Conservation (phyloP, 2,329 filamentous ascomycete genomes). For the Aspergillus tamarii region DNA sequence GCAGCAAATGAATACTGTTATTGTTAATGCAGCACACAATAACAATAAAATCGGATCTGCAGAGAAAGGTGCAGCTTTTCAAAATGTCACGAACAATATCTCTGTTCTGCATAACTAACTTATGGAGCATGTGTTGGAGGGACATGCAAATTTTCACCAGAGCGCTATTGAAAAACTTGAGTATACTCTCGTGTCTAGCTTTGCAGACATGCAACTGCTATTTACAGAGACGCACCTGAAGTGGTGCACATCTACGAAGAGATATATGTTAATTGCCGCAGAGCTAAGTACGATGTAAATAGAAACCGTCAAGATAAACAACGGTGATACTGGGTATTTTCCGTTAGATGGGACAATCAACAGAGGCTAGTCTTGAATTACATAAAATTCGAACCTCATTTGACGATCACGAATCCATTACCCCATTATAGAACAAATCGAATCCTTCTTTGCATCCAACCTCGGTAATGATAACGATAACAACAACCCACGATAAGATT, state of each 20-base stretch:
- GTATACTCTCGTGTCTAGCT: neutral
- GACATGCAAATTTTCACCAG: neutral
- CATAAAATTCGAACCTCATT: neutral
- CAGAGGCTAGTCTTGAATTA: neutral
- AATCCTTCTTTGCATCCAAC: neutral
- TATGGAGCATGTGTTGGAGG: neutral
- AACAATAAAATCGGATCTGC: rapidly evolving
- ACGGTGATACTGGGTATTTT: neutral
- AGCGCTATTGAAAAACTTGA: neutral
- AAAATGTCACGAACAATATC: neutral
- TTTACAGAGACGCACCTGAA: neutral
- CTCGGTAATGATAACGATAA: neutral
- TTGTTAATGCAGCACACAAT: neutral
- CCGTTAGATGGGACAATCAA: no score
- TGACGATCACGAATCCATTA: neutral
- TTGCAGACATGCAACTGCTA: neutral
- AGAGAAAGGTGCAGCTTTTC: neutral
- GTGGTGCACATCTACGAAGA: neutral
- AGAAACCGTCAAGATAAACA: neutral
- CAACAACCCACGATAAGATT: neutral
- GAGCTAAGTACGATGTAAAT: no score
- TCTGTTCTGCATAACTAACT: neutral
- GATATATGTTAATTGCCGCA: neutral
- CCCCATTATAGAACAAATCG: neutral
- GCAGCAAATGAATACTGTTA: neutral